Base-by-base conservation (phyloP, 2,329 filamentous ascomycete species). In the Ciborinia camelliae region DNA sequence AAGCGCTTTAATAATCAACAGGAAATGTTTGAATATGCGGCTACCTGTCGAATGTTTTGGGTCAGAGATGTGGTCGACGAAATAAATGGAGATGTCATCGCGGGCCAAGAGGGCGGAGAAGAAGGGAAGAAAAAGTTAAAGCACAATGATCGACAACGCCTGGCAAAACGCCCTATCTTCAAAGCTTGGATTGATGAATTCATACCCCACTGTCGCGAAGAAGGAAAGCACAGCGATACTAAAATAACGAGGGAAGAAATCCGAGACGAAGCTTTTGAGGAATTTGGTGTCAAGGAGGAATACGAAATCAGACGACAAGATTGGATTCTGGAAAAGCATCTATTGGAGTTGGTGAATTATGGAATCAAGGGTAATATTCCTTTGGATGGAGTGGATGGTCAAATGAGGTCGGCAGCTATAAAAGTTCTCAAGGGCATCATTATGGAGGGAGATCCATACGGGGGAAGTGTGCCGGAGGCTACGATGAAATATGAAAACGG, bases 1-100 rank as follows among this genome's bases (percentile, higher is more conserved):
- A 70, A 75, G 15, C 83, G 83, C 0, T 93, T 94, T 70, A 64
- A 67, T 0, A 79, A 76, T 0, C 76, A 81, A 3, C 73, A 84
- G 0, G 82, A 82, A 1, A 75, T 93, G 70, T 92, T 85, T 73
- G 78, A 82, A 23, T 93, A 89, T 78, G 80, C 82, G 1, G 77
- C 82, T 2, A 75, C 74, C 0, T 87, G 85, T 67, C 80, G 82
- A 1, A 79, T 91, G 70, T 88, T 91, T 72, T 81, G 77, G 59
- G 76, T 81, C 0, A 72, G 63, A 66, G 71, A 59, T 70, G 75
- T 12, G 67, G 57, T 78, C 75, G 60, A 75, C 5, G 61, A 43
- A 1, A 69, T 63, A 20, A 63, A 61, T 0, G 61, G 66, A 23
- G 64, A 72, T 53, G 41, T 54, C 62, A 35, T 53, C n/a, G 70